phyloP scores from a whole-genome alignment of 176 grass and related monocot species.

The Dactylis glomerata region DNA sequence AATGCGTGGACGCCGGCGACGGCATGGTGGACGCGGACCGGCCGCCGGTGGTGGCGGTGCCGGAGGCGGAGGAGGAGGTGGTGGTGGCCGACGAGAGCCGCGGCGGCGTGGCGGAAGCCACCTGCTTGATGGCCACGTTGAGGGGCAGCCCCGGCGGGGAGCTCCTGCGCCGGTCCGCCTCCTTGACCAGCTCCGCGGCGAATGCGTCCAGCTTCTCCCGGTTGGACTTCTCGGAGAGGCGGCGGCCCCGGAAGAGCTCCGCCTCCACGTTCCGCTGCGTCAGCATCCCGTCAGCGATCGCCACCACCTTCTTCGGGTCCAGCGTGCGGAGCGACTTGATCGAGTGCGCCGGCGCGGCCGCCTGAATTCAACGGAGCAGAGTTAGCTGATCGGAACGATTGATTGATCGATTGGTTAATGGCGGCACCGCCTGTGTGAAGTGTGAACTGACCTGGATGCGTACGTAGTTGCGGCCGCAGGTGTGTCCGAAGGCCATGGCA shows the following conservation, averaged over 20 bases:
- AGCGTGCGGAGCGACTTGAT: slow-evolving; percentile 4
- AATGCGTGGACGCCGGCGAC: slow-evolving; percentile 38
- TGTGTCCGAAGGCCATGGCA: slow-evolving; percentile 70
- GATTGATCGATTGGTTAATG: neutral
- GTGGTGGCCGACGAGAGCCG: slow-evolving; percentile 34
- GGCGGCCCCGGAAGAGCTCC: slow-evolving; percentile 43
- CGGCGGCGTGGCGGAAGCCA: neutral
- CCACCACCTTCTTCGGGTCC: slow-evolving; percentile 30
- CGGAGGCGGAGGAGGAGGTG: neutral
- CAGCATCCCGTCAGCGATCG: slow-evolving; percentile 50
- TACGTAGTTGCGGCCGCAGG: slow-evolving; percentile 53
- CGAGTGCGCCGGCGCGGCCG: slow-evolving; percentile 2
- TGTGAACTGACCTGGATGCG: slow-evolving; percentile 49
- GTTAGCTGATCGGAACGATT: too few species aligned
- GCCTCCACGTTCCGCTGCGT: slow-evolving; percentile 64
- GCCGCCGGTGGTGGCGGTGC: neutral
- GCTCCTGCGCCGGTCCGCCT: slow-evolving; percentile 35
- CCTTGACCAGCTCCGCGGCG: slow-evolving; percentile 57
- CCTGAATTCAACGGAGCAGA: slow-evolving; percentile 10
- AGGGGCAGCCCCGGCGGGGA: slow-evolving; percentile 15
- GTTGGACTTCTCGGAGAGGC: slow-evolving; percentile 57
- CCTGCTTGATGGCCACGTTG: slow-evolving; percentile 48
- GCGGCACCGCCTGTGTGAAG: neutral
- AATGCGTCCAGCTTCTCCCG: slow-evolving; percentile 62
- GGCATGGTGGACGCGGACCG: slow-evolving; percentile 30